Evolutionary conservation across 75 land plant genomes (phyloP).

Genomic region (Sequoiadendron giganteum): DNA sequence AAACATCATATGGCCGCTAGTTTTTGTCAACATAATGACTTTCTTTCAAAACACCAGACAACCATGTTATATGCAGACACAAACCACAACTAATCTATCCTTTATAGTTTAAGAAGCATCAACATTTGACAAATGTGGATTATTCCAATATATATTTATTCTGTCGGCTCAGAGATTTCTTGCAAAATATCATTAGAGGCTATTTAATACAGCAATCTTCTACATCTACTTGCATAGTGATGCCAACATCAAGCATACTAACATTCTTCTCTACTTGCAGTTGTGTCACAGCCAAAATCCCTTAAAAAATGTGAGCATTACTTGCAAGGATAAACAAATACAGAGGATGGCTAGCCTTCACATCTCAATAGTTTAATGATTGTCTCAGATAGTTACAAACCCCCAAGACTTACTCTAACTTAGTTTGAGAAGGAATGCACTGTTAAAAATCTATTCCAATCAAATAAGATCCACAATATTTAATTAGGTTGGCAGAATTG

Average conservation of each 20-base stretch:
- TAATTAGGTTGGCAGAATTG: neutral
- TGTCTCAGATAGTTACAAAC: neutral
- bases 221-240: neutral
- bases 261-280: neutral
- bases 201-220: neutral
- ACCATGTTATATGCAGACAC: too few relatives aligned
- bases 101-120: too few relatives aligned
- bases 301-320: neutral
- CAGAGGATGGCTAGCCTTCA: neutral
- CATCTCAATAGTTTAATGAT: neutral
- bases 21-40: too few relatives aligned
- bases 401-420: neutral
- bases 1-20: too few relatives aligned
- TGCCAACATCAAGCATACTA: too few relatives aligned
- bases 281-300: neutral
- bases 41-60: too few relatives aligned
- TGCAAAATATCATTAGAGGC: neutral
- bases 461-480: neutral
- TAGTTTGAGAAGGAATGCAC: neutral
- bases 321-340: neutral
- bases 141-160: neutral
- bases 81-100: too few relatives aligned
- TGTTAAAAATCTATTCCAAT: neutral
- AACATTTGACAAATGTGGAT: neutral
- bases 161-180: neutral